Conservation (phyloP, 2,329 filamentous ascomycete species). For the Pyricularia pennisetigena region DNA sequence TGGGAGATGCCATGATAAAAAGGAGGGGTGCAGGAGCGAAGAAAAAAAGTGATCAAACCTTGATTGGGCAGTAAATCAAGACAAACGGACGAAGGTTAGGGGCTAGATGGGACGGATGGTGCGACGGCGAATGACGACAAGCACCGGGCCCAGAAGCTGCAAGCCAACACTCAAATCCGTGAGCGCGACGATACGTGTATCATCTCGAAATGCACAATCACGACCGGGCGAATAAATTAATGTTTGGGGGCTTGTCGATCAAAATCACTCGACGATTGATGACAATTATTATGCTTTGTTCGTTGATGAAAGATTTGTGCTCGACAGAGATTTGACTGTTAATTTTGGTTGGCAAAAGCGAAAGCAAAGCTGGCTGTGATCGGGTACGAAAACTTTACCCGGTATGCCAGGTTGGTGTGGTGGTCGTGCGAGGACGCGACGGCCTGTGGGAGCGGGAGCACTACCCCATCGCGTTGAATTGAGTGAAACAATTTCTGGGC, state of each 20-base stretch:
- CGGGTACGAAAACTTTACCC: not conserved
- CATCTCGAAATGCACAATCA: not conserved
- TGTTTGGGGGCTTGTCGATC: not conserved
- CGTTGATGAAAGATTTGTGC: not conserved
- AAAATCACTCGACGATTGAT: not conserved
- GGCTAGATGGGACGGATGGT: not conserved
- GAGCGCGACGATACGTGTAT: not conserved
- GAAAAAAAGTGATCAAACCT: not conserved
- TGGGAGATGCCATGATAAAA: slow-evolving; percentile 24
- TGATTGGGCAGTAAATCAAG: not conserved
- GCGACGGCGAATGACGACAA: not conserved
- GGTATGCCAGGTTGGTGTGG: not conserved
- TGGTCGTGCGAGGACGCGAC: not conserved
- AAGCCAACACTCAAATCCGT: not conserved
- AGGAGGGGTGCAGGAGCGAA: not conserved
- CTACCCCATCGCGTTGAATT: not conserved
- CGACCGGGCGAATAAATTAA: not conserved
- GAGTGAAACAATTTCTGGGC: not conserved
- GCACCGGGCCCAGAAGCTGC: not conserved
- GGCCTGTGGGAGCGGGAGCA: not conserved
- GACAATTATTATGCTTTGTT: not conserved
- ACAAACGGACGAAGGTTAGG: not conserved
- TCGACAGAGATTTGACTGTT: not conserved
- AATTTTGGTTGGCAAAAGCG: not conserved
- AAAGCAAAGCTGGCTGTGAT: not conserved